Conservation (phyloP, 495 filamentous ascomycete species). For the Penicillium arizonense region DNA sequence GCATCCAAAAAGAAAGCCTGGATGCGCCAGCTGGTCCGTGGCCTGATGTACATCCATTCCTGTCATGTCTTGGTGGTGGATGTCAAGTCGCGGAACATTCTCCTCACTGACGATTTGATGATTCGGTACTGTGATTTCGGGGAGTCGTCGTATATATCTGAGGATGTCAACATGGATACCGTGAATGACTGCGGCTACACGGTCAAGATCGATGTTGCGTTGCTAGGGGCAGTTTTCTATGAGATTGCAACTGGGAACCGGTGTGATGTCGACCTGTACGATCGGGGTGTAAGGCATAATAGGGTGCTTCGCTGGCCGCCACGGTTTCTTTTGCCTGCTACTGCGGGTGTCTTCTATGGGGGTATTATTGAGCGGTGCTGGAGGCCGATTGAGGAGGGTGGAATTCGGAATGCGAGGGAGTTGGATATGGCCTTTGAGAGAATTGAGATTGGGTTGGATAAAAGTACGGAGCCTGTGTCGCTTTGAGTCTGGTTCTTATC, state of each 20-base stretch:
- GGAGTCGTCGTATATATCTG: slow-evolving; percentile 15
- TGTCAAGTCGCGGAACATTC: slow-evolving; percentile 27
- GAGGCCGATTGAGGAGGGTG: no score
- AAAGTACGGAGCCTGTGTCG: no score
- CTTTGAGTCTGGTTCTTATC: no score
- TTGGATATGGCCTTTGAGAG: no score
- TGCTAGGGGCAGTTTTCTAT: slow-evolving; percentile 23
- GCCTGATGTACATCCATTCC: slow-evolving; percentile 19
- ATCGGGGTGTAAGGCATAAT: no score
- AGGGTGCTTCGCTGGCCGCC: no score
- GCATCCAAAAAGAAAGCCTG: slow-evolving; percentile 1
- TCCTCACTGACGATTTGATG: slow-evolving; percentile 21
- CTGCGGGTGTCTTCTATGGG: no score
- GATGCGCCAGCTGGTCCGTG: slow-evolving; percentile 23
- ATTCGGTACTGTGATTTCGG: slow-evolving; percentile 28
- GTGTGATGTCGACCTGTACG: neutral
- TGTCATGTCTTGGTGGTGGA: slow-evolving; percentile 23
- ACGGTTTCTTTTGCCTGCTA: no score
- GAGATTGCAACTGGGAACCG: slow-evolving; percentile 11
- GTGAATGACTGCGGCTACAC: slow-evolving; percentile 17
- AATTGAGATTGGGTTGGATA: no score
- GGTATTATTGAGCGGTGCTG: no score
- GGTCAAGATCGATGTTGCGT: slow-evolving; percentile 22
- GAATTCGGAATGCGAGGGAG: no score
- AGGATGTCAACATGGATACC: slow-evolving; percentile 19